Evolutionary conservation across 495 filamentous ascomycete species (phyloP).

Genomic region (Aspergillus ostianus): DNA sequence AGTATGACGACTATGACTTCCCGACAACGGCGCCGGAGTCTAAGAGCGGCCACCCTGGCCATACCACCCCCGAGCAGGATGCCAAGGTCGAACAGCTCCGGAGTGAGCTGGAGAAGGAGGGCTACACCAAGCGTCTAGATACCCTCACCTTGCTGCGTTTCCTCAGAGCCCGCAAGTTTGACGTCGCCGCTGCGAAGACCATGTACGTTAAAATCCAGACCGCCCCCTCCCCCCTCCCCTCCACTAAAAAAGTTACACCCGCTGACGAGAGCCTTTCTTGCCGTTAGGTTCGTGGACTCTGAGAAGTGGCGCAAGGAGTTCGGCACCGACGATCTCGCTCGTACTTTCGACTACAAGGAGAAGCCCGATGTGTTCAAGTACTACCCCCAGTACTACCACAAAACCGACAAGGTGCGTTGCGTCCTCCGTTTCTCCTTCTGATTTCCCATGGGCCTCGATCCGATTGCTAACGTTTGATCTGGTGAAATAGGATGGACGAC

Average conservation of each 20-base stretch:
- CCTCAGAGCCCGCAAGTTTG: constrained; percentile 91
- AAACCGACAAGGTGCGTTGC: constrained; percentile 82
- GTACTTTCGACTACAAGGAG: constrained; percentile 83
- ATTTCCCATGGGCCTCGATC: neutral
- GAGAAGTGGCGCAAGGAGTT: constrained; percentile 91
- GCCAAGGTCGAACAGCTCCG: constrained; percentile 85
- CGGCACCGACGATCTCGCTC: constrained; percentile 79
- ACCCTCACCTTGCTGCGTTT: constrained; percentile 90
- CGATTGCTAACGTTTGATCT: constrained; percentile 14
- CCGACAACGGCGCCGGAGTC: constrained; percentile 71
- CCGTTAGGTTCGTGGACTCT: constrained; percentile 76
- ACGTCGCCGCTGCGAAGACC: constrained; percentile 75
- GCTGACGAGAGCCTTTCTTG: constrained; percentile 9
- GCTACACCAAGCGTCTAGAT: constrained; percentile 82
- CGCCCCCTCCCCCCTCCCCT: neutral
- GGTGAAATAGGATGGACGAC: constrained; percentile 76
- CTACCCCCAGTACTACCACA: constrained; percentile 99
- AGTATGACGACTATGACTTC: constrained; percentile 95
- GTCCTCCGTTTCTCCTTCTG: neutral
- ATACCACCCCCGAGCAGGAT: constrained; percentile 85
- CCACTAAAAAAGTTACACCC: neutral
- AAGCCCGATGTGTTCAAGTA: constrained; percentile 84
- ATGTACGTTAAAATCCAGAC: constrained; percentile 59
- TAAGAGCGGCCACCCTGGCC: constrained; percentile 79
- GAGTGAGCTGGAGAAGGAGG: constrained; percentile 75